Conservation (phyloP, 1,284 basidiomycete species). For the Ganoderma boninense region DNA sequence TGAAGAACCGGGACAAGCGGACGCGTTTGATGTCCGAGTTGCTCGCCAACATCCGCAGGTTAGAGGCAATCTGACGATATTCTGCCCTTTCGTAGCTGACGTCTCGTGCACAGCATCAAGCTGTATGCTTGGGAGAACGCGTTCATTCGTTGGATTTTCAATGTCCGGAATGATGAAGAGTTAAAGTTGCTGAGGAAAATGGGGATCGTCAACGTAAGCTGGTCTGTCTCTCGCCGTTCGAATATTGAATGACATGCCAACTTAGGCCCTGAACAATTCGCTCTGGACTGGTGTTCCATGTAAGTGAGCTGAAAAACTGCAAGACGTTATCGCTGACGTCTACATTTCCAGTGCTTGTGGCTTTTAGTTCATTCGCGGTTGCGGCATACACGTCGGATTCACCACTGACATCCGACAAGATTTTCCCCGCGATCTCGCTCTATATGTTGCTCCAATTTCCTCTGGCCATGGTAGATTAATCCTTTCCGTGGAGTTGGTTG, state of each 20-base stretch:
- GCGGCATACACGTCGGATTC: slow-evolving; percentile 75
- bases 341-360: slow-evolving; percentile 67
- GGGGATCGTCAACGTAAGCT: slow-evolving; percentile 71
- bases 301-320: slow-evolving; percentile 34
- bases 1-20: slow-evolving; percentile 88
- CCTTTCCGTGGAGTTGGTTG: no score
- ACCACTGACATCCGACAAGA: slow-evolving; percentile 89
- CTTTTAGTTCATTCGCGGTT: slow-evolving; percentile 88
- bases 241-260: neutral
- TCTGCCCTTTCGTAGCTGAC: neutral
- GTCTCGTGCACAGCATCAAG: slow-evolving; percentile 64
- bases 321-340: slow-evolving; percentile 32
- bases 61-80: neutral
- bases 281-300: slow-evolving; percentile 76
- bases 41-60: slow-evolving; percentile 91
- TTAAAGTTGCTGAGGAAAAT: slow-evolving; percentile 85
- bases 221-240: neutral
- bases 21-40: slow-evolving; percentile 85
- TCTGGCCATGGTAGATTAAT: slow-evolving; percentile 74
- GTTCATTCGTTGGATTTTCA: slow-evolving; percentile 77
- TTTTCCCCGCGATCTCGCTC: slow-evolving; percentile 94
- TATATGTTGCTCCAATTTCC: slow-evolving; percentile 94
- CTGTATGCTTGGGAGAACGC: slow-evolving; percentile 91
- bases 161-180: slow-evolving; percentile 88
- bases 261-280: slow-evolving; percentile 63